A percentile compares a stretch with the other conserved stretches of the same genome.
These are phyloP conservation scores for Geotrichum australiense DNA, from an alignment of 1,139 yeast genomes.

Conservation along the genomic window DNA sequence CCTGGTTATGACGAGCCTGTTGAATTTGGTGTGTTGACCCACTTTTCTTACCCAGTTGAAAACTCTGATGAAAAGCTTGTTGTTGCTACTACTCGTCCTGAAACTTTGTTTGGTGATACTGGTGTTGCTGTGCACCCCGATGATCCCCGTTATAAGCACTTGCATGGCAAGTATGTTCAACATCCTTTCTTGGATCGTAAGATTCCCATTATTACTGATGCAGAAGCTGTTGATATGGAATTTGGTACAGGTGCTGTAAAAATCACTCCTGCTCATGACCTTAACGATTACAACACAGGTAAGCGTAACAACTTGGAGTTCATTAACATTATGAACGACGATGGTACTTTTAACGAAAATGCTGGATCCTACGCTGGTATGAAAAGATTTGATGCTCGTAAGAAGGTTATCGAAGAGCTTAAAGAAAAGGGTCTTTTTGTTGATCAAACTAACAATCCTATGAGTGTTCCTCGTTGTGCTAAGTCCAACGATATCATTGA, in stretches of 20 bases:
- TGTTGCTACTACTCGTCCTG: conserved; percentile 98
- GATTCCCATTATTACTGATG: conserved; percentile 81
- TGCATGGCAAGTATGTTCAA: conserved; percentile 85
- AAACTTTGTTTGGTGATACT: conserved; percentile 95
- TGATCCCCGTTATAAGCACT: conserved; percentile 83
- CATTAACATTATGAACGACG: conserved; percentile 84
- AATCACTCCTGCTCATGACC: conserved; percentile 97
- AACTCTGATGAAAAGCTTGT: conserved; percentile 81
- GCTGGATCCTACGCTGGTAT: conserved; percentile 86
- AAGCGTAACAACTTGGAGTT: conserved; percentile 86
- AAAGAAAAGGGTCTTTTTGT: conserved; percentile 66
- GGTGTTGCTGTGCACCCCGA: conserved; percentile 97
- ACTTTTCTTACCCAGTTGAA: conserved; percentile 85
- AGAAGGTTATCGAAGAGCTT: conserved; percentile 71
- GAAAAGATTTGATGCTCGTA: conserved; percentile 93
- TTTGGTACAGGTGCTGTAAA: conserved; percentile 99
- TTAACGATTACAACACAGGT: conserved; percentile 94
- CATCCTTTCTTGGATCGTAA: conserved; percentile 88
- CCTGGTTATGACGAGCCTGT: conserved; percentile 88
- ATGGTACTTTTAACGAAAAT: conserved; percentile 81
- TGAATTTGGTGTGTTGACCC: conserved; percentile 93
- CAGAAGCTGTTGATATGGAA: conserved; percentile 97
- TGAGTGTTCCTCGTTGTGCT: conserved; percentile 89
- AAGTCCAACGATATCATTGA: conserved; percentile 97
- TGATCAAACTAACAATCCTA: conserved; percentile 88